Base-by-base conservation (phyloP, 2,329 filamentous ascomycete species). In the Zymoseptoria tritici region DNA sequence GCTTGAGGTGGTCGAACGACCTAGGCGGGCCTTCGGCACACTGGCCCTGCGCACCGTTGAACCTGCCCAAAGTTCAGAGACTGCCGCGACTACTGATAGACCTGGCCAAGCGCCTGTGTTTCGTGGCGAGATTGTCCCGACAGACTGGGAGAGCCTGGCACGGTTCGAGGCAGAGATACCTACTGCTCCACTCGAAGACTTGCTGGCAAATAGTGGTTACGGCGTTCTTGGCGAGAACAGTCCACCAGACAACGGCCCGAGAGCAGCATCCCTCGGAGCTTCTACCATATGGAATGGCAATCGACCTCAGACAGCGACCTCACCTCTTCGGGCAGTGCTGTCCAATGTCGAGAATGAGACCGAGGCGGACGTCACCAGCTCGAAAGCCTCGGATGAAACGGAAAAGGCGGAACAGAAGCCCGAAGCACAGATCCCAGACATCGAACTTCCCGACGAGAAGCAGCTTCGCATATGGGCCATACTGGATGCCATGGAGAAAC, bases 401-500 rank as follows among this genome's bases (percentile, higher is more conserved):
- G 22, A 21, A 6, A 61, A 62, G 21, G 21, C 55, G 3, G 55
- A 59, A 19, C 52, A 9, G 46, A 62, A 4, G 13, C 49, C 13
- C 49, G 19, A 53, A 49, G 49, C 31, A 57, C 46, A 54, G 9
- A 42, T 24, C 46, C 53, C 19, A 22, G 21, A 21, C 19, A n/a
- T 59, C 20, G 29, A 36, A 2, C 7, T 26, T 53, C 51, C 5
- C 31, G 56, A 6, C 50, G 13, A 29, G 9, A 16, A 9, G 19
- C 49, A 8, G 46, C 73, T 85, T 3, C 74, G 76, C 19, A 76
- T 77, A 11, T 78, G 79, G 70, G 72, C 74, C 7, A 69, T 70
- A 26, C 77, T 92, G 7, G 85, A 88, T 65, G 71, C 81, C 16
- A 82, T 87, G 0, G 89, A 94, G 69, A 77, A 80, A 46, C 85